Evolutionary conservation across 1,284 basidiomycete genomes (phyloP), one percentile per base, ranked within the genome.

Genomic region (Trichosporon coremiiforme): DNA sequence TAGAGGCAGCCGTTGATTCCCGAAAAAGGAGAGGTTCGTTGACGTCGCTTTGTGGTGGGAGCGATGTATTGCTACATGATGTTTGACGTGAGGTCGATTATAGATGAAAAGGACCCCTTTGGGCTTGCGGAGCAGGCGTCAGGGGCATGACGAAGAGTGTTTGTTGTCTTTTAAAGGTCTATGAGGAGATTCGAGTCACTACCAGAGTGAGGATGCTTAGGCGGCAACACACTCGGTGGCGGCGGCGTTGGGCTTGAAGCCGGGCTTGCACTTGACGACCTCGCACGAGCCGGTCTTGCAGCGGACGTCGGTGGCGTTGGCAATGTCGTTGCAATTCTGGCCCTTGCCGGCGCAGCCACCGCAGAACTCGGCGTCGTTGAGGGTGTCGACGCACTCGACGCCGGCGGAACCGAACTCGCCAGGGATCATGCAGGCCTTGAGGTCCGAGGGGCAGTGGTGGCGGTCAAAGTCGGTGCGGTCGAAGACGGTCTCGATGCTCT

Each of bases 281-380:
- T 82, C 79, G 83, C 90, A 91, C 71, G 78, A 76, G 60, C 89
- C 88, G 68, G 79, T 77, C 66, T 88, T 86, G 80, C 92, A 93
- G 17, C 87, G 89, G 69, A 91, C 90, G 72, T 89, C 89, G 85
- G 87, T 86, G 25, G 86, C 88, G 74, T 89, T 86, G 50, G 84
- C 74, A 73, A 93, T 90, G 29, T 66, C 64, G 53, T 88, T 89
- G 83, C 91, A 93, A 80, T 93, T 90, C 76, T 87, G 84, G 36
- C 91, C 91, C 66, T 86, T 79, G 38, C 89, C 88, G 33, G 85
- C 82, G 78, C 91, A 93, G 55, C 92, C 92, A 76, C 91, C 91
- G 80, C 91, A 93, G 64, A 75, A 80, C 67, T 84, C 81, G 69
- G 85, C 77, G 65, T 84, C 82, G 36, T 76, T 76, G 15, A 71